Evolutionary conservation across 2,329 filamentous ascomycete species (phyloP), one percentile per base, ranked within the genome.

Genomic region (Penicillium polonicum): DNA sequence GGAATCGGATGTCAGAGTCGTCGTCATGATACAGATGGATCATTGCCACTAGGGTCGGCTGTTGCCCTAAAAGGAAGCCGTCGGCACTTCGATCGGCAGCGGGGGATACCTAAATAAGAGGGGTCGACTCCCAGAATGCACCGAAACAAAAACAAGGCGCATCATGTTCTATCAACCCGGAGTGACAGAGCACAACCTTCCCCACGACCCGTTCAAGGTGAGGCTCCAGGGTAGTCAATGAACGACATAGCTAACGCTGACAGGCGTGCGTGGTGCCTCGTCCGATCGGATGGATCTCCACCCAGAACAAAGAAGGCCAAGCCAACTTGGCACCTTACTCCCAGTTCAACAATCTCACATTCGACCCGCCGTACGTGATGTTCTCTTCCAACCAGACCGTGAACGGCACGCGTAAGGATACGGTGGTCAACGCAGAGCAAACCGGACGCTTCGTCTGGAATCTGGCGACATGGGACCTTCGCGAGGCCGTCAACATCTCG

Each of bases 401-500:
- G 0, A 62, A 70, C 9, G 68, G 66, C 2, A 52, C 65, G 0
- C 80, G 82, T 55, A 87, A 87, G 67, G 83, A 87, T 70, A 85
- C 80, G 0, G 82, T 83, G 31, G 69, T 74, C 63, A 87, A 87
- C 67, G 80, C 75, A 60, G 83, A 86, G 68, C 63, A 74, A 6
- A 85, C 83, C 0, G 83, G 83, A 7, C 72, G 78, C 1, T 86
- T 87, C 65, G 80, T 79, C 64, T 86, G 83, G 83, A 85, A 84
- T 65, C 74, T 87, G 8, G 83, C 83, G 0, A 87, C 84, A 0
- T 86, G 76, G 66, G 77, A 77, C 19, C 39, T 41, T 15, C 80
- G 83, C 5, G 77, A 85, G 21, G 78, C 78, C 0, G 82, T 87
- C 41, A 87, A 86, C 63, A 73, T 76, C 21, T 80, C 80, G 0